Evolutionary conservation across 129 eudicot species (phyloP).

Genomic region (Helichrysum umbraculigerum): DNA sequence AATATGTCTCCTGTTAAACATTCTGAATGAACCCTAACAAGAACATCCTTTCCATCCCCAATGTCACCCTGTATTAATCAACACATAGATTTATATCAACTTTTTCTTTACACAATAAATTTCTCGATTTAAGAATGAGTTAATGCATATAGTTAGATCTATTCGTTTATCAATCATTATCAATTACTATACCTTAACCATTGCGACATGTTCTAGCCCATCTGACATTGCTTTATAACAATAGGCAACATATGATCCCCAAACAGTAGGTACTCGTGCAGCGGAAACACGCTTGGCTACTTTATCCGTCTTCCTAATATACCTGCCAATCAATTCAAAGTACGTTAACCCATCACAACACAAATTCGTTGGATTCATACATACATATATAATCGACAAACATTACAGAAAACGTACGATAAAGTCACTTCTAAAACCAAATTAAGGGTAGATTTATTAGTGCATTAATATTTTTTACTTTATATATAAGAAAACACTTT

Average conservation of each 20-base stretch:
- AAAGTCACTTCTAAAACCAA: no score
- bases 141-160: not conserved
- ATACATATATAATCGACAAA: not conserved
- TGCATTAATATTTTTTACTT: no score
- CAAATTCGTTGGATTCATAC: not conserved
- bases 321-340: conserved; percentile 41
- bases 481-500: no score
- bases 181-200: conserved; percentile 56
- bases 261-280: conserved; percentile 76
- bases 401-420: no score
- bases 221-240: conserved; percentile 73
- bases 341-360: not conserved
- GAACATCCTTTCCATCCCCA: conserved; percentile 76
- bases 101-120: not conserved
- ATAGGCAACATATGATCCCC: conserved; percentile 87
- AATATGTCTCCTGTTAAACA: conserved; percentile 96
- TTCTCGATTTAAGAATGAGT: not conserved
- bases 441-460: no score
- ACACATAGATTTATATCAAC: not conserved
- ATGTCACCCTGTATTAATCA: conserved; percentile 67
- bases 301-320: conserved; percentile 60
- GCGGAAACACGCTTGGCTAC: conserved; percentile 81
- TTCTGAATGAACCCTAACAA: conserved; percentile 94
- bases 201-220: conserved; percentile 85
- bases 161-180: not conserved